Percentiles rank a stretch among this genome's conserved stretches.
Conservation (phyloP, 2,329 filamentous ascomycete species). For the Biscogniauxia mediterranea region DNA sequence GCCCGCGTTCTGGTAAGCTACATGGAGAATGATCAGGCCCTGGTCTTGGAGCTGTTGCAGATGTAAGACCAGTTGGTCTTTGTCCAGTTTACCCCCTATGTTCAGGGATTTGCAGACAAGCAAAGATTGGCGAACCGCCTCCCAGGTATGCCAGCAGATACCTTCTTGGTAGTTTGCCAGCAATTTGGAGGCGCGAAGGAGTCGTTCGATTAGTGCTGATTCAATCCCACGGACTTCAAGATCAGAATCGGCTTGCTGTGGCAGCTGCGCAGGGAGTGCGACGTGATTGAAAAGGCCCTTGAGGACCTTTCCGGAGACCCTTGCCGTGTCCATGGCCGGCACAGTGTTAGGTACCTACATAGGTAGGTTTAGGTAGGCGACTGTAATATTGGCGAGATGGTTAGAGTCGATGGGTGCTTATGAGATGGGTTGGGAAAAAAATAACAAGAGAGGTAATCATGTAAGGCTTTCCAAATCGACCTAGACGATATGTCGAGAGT, state of each 20-base stretch:
- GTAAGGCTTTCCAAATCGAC: background rate
- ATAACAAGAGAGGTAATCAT: background rate
- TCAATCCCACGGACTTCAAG: slow-evolving; percentile 14
- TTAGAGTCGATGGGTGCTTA: background rate
- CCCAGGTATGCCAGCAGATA: slow-evolving; percentile 10
- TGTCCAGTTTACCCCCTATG: slow-evolving; percentile 18
- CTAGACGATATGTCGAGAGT: background rate
- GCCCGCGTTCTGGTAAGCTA: slow-evolving; percentile 23
- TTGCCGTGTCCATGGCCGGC: background rate
- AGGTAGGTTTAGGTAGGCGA: background rate
- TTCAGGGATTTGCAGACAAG: slow-evolving; percentile 14
- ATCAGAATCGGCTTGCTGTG: slow-evolving; percentile 17
- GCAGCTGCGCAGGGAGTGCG: slow-evolving; percentile 20
- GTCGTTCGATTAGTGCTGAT: slow-evolving; percentile 13
- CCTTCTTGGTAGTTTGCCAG: slow-evolving; percentile 12
- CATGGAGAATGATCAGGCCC: slow-evolving; percentile 21
- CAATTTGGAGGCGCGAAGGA: slow-evolving; percentile 11
- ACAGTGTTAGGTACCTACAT: too few species aligned
- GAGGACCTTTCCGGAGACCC: slow-evolving; percentile 2
- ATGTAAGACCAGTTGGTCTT: slow-evolving; percentile 12
- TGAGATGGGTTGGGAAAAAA: background rate
- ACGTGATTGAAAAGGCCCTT: slow-evolving; percentile 22
- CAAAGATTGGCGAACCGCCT: slow-evolving; percentile 14
- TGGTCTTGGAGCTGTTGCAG: slow-evolving; percentile 12
- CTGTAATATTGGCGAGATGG: background rate